Evolutionary conservation across 257 asterid species (phyloP).

Genomic region (Cruciata laevipes): DNA sequence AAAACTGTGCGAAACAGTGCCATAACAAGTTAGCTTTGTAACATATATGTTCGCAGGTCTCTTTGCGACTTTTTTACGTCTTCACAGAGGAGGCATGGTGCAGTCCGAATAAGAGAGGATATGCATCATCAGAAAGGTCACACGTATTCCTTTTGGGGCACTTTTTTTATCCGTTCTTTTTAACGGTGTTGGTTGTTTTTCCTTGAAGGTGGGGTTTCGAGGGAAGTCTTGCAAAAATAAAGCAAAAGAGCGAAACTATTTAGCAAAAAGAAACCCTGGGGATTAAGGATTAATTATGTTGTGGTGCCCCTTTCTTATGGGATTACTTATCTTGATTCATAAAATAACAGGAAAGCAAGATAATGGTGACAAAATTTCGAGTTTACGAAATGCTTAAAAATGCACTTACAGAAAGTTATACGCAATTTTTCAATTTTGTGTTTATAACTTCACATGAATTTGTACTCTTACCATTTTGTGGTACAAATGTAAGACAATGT

Average conservation of each 20-base stretch:
- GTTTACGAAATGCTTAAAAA: background rate
- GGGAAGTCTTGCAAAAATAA: background rate
- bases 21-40: too few species aligned
- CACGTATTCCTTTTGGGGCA: conserved; percentile 1
- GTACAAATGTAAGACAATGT: too few species aligned
- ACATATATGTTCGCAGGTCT: conserved; percentile 6
- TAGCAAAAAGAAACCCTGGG: background rate
- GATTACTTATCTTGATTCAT: background rate
- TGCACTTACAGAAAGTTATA: background rate
- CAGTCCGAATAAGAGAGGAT: conserved; percentile 41
- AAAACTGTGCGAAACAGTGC: too few species aligned
- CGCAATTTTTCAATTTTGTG: too few species aligned
- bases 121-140: conserved; percentile 7
- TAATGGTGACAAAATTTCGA: background rate
- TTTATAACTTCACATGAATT: too few species aligned
- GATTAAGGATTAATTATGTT: background rate
- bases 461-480: too few species aligned
- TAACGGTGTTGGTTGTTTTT: background rate
- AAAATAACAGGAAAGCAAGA: background rate
- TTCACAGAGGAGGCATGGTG: conserved; percentile 27
- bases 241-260: background rate
- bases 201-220: conserved; percentile 7
- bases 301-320: background rate
- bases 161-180: background rate
- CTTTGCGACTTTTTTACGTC: conserved; percentile 18